A percentile compares a stretch with the other conserved stretches of the same genome.
These are phyloP conservation scores for Ophiostoma sp. DNA, from an alignment of 2,329 filamentous ascomycete species.

Conservation along the genomic window DNA sequence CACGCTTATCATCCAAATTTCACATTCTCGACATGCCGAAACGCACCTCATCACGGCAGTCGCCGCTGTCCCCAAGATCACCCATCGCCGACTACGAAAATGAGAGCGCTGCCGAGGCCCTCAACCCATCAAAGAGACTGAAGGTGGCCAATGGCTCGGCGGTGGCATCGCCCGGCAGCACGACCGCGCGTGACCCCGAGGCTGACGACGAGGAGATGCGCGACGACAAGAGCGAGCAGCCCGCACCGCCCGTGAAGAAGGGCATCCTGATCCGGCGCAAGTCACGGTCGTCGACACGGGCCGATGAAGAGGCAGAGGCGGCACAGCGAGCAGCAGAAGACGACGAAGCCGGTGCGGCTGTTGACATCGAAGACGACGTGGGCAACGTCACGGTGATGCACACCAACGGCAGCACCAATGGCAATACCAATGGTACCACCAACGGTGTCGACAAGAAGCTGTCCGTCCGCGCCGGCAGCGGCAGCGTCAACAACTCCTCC, in stretches of 20 bases:
- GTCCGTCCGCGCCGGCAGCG: neutral
- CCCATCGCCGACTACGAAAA: conserved; percentile 46
- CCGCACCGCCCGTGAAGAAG: conserved; percentile 5
- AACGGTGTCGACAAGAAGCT: conserved; percentile 24
- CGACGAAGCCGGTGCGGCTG: conserved; percentile 17
- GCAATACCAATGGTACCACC: neutral
- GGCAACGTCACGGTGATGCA: conserved; percentile 19
- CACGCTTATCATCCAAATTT: neutral
- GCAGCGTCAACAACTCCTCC: neutral
- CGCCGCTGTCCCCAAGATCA: conserved; percentile 45
- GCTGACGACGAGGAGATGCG: conserved; percentile 21
- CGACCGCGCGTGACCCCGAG: conserved; percentile 20
- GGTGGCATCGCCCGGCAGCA: conserved; percentile 42
- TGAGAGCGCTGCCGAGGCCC: conserved; percentile 39
- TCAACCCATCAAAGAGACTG: conserved; percentile 44
- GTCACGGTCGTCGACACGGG: conserved; percentile 15
- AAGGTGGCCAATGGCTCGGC: conserved; percentile 43
- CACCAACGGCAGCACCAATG: conserved; percentile 8
- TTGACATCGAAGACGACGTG: conserved; percentile 2
- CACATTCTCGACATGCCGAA: conserved; percentile 23
- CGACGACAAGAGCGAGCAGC: neutral
- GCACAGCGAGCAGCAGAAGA: conserved; percentile 1
- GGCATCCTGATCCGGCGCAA: conserved; percentile 13
- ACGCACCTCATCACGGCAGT: conserved; percentile 37
- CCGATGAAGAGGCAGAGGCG: neutral